Base-by-base conservation (phyloP, 805 yeast genomes). In the Cyberlindnera nakhonratchasimensis region DNA sequence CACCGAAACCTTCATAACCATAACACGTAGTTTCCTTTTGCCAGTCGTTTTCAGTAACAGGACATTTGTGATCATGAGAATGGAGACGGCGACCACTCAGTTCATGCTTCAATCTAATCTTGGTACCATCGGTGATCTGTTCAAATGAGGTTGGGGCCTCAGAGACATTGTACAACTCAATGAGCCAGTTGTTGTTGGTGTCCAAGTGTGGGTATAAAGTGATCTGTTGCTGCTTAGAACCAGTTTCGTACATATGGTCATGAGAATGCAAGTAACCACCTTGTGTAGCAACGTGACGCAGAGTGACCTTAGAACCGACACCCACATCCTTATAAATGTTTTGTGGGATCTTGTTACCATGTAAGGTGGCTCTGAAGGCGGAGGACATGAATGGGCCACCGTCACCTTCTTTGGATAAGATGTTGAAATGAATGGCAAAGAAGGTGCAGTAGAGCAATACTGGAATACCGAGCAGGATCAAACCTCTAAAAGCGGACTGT, bases 211-310 rank as follows among this genome's bases (percentile, higher is more conserved):
- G 90, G 58, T 86, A 86, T 49, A 85, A 69, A 5, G 93, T 85
- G 51, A 86, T 65, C 64, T 86, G 95, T 64, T 86, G 95, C 64
- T 86, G 95, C 57, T 82, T 76, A 7, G 95, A 86, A 46, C 95
- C 95, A 37, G 85, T 76, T 56, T 81, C 86, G 55, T 82, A 84
- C 52, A 69, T 65, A 55, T 77, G 80, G 43, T 72, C 70, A 63
- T 86, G 95, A n/a, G 91, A 83, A 62, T 86, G 95, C 53, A 86
- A 70, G 63, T 86, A 86, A 37, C 93, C 93, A 51, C 90, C 93
- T 53, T 72, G 74, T 28, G 91, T 82, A 48, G 76, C 77, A 24
- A 76, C 48, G 57, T 86, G 95, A 58, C 83, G 82, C 29, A 86
- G 51, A 28, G 88, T 71, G 22, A 86, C 73, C 8, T 65, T 61